Evolutionary conservation across 306 rosid genomes (phyloP), one percentile per base, ranked within the genome.

Genomic region (Begonia loranthoides): DNA sequence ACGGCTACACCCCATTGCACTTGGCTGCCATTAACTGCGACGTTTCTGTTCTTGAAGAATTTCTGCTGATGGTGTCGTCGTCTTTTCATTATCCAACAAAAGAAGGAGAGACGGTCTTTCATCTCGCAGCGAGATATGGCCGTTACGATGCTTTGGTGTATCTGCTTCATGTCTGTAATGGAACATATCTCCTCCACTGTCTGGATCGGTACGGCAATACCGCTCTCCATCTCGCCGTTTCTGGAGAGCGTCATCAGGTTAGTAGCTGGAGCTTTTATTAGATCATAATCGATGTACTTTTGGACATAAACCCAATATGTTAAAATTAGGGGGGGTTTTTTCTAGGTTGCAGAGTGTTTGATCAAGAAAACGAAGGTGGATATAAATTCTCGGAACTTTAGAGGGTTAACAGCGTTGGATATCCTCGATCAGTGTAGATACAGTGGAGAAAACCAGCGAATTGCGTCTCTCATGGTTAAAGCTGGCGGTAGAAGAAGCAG

Each of bases 1-100:
- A 70, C 46, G 87, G 94, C 9, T 75, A 70, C 54, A 82, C 94
- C 3, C 84, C 96, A 11, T 43, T 80, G 69, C 94, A 87, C 60
- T 61, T 62, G 49, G 87, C 96, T 13, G 71, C 71, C 9, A 77
- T 73, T 43, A 77, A 77, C 14, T 86, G 89, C 2, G 71, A 54
- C 59, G 76, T 66, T 56, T 39, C 70, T 4, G 68, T 87, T 56
- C 83, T 87, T 53, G 58, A 65, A 19, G 75, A 63, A 28, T 80
- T 79, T 51, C 45, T 80, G n/a, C 38, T 57, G 3, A 9, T 45
- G 65, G 75, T 53, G 49, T 36, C 79, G 10, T 70, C 66, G 3
- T 70, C 94, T 16, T 76, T 82, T 52, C 60, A 67, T 22, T 51
- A 49, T n/a, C 67, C 41, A 13, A 77, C 96, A 10, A 63, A 51